Evolutionary conservation across 2,329 filamentous ascomycete species (phyloP), one percentile per base, ranked within the genome.

Genomic region (Tolypocladium tundrense): DNA sequence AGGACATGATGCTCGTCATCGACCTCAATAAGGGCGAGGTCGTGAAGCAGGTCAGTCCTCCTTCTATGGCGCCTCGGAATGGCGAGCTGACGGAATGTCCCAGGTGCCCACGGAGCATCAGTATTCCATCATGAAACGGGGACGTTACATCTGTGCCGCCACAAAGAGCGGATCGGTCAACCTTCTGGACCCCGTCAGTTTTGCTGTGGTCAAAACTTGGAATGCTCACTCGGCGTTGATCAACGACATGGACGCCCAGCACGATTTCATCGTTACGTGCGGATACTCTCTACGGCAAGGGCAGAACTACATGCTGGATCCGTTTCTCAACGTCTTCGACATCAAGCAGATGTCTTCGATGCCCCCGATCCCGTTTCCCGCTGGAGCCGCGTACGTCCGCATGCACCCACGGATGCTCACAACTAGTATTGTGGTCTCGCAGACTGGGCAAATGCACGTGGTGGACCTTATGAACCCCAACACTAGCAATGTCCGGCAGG

Each of bases 321-420:
- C 91, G 0, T 86, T 97, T 59, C 90, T 96, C 59, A 96, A 97
- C 65, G 91, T 97, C 40, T 97, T 96, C 68, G 93, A 97, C 68
- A 80, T 99, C 53, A 96, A 96, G 74, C 94, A 91, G 52, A 83
- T 97, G 76, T 83, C 85, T 21, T 91, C 91, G 27, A 84, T 97
- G 69, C 88, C 91, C 5, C 94, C 94, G 0, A 93, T 99, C 48
- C 90, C 94, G 0, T 99, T 88, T 64, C 93, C 94, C 58, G 88
- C 91, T 2, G 91, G 94, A 11, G 94, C 93, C 42, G 93, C 94
- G 41, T 96, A 91, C 75, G 92, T 97, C 48, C 87, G 94, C 59
- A 94, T 99, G 88, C 94, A 99, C 70, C 94, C 95, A 1, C 88
- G 91, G 66, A 89, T 99, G 83, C 88, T 91, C 24, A 97, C 94